A percentile compares a stretch with the other conserved stretches of the same genome.
These are phyloP conservation scores for Lycium barbarum DNA, from an alignment of 257 asterid species.

Conservation along the genomic window DNA sequence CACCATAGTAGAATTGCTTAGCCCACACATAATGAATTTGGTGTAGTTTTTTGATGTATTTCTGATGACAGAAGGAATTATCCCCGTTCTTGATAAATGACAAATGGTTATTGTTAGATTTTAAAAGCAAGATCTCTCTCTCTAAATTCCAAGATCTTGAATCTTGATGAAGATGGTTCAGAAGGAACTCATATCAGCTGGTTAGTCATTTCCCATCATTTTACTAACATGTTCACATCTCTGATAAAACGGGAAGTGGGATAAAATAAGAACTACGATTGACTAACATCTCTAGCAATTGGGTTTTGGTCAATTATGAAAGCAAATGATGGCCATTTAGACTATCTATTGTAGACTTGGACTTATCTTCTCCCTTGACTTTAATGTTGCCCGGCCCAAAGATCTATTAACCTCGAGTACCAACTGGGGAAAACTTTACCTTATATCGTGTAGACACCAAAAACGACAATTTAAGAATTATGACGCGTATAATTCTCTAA, in stretches of 20 bases:
- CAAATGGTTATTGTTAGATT: no score
- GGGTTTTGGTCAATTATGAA: background rate
- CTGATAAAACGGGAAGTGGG: no score
- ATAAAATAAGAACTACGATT: no score
- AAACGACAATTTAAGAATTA: background rate
- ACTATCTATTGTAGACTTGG: background rate
- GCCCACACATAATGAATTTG: background rate
- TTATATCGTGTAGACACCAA: background rate
- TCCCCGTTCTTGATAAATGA: no score
- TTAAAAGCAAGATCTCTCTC: no score
- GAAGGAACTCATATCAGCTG: no score
- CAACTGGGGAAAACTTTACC: background rate
- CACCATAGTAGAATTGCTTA: background rate
- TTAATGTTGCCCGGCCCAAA: background rate
- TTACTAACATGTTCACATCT: no score
- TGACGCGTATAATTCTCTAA: background rate
- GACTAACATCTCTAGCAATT: background rate
- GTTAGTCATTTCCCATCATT: no score
- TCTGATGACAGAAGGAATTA: no score
- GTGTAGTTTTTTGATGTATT: no score
- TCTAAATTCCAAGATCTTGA: no score
- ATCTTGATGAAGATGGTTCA: no score
- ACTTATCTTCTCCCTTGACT: background rate
- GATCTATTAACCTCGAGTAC: background rate
- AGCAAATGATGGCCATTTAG: background rate